Evolutionary conservation across 768 basidiomycete genomes (phyloP), one percentile per base, ranked within the genome.

Genomic region (Mycena alexandri): DNA sequence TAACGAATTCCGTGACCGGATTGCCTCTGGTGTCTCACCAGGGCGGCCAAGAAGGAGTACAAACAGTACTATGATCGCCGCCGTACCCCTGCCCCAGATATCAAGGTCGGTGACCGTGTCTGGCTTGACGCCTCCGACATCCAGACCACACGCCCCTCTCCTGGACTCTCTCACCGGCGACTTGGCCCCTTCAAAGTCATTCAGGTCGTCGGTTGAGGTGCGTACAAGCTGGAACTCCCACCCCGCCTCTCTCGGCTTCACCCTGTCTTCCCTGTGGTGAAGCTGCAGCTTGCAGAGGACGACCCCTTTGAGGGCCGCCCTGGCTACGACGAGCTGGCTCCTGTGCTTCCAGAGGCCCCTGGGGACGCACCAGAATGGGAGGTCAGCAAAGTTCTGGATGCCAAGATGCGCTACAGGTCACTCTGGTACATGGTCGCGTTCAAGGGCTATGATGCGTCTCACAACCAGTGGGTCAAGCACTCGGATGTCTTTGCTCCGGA

Each of bases 41-140:
- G 51, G 72, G 0, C 83, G 82, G 81, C 80, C 76, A 51, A 51
- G 50, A 24, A 25, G 8, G 21, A 51, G 50, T 51, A 29, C 33
- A 51, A 51, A 19, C 50, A 6, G 24, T 51, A 51, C 50, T 51
- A 51, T 14, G 50, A 51, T 14, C 24, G 50, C 24, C 22, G 25
- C 7, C 24, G 33, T 24, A 21, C n/a, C 5, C 52, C 33, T 2
- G n/a, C 34, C 12, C 34, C 34, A 12, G 34, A 36, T 36, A 36
- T 36, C 34, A 36, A 36, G 34, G 34, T 36, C 12, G 34, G 34
- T 36, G 34, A 36, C 34, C 34, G 34, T 36, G 34, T 36, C 34
- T 36, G 34, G 34, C 34, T 36, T 36, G 34, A 36, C 12, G 34
- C 34, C 5, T 36, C 34, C 7, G 34, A 36, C 34, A 36, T 36